Percentiles rank a stretch among this genome's conserved stretches.
Conservation (phyloP, 352 stramenopile species). For the Pythium volutum region DNA sequence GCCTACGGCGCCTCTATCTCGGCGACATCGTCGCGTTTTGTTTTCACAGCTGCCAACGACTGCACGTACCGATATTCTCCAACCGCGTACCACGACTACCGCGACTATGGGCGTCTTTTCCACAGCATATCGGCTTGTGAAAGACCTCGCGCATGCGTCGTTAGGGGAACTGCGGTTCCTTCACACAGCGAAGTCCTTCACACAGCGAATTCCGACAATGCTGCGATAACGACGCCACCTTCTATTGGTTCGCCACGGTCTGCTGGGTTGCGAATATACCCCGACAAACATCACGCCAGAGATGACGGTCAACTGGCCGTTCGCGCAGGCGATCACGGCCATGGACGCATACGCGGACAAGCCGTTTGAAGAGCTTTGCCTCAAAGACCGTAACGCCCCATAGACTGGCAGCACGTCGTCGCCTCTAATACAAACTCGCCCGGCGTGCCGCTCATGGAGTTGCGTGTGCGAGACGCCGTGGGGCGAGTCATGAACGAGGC, state of each 20-base stretch:
- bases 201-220: no score
- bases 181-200: neutral
- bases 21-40: no score
- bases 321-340: constrained; percentile 2
- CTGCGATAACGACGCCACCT: neutral
- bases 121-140: neutral
- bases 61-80: neutral
- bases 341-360: constrained; percentile 11
- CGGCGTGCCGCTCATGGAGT: constrained; percentile 1
- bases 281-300: neutral
- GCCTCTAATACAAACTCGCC: neutral
- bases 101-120: neutral
- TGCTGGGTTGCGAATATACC: no score
- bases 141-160: neutral
- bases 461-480: constrained; percentile 3
- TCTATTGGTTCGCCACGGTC: neutral
- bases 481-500: neutral
- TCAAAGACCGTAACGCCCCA: constrained; percentile 8
- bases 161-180: constrained; percentile 9
- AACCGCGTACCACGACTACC: neutral
- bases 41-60: no score
- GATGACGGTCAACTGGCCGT: neutral
- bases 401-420: neutral
- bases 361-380: constrained; percentile 9
- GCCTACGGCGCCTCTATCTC: no score